Base-by-base conservation (phyloP, 1,139 yeast genomes). In the Schizosaccharomyces versatilis region DNA sequence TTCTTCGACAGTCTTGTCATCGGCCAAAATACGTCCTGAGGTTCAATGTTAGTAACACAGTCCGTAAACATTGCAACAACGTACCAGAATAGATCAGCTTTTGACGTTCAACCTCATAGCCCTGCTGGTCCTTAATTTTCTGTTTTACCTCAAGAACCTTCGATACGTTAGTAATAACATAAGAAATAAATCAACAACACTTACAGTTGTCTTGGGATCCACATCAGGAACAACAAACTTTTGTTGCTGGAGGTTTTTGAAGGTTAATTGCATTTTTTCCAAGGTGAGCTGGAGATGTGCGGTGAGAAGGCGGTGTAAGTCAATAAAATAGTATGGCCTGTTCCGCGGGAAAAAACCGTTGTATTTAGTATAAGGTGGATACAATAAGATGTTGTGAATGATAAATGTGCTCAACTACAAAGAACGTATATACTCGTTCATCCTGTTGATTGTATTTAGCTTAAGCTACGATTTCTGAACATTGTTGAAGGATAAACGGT, bases 241-340 rank as follows among this genome's bases (percentile, higher is more conserved):
- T 66, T 84, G 88, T 71, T 90, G 93, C 71, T 88, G 86, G 69
- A 90, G 84, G 69, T 90, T 95, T 67, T 88, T 86, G 67, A 90
- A 79, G 55, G 81, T 77, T 61, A 93, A 73, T 69, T 81, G 83
- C 94, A 90, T 86, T 44, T 44, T 44, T 24, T 24, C 32, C 32
- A 24, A 24, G 32, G 32, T 24, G 32, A 24, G 32, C 32, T 24
- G 32, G 32, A 24, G 32, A 24, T 24, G 32, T 24, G 32, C 32
- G 32, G 32, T 24, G 32, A 24, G 32, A 24, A 24, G 32, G 32
- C 32, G 32, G 32, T 24, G 32, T 24, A 24, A 24, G 32, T 24
- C 32, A 24, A 24, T 24, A 24, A 24, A 24, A 24, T 24, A 24
- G 32, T 2, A 2, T 24, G 32, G 32, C 32, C 32, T 24, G 32